Base-by-base conservation (phyloP, 306 rosid genomes). In the Inga leiocalycina region DNA sequence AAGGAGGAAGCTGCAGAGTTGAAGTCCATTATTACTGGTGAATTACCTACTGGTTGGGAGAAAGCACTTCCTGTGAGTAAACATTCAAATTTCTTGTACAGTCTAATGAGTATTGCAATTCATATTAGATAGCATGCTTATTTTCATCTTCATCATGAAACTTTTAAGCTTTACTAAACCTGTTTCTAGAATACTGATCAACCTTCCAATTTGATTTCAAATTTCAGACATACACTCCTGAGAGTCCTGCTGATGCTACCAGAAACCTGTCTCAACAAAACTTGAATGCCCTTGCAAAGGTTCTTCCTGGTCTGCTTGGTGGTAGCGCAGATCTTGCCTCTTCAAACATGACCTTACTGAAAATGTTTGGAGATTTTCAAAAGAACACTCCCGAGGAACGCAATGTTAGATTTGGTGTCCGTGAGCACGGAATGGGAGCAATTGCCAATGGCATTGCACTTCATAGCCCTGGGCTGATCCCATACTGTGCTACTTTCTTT, bases 251-350 rank as follows among this genome's bases (percentile, higher is more conserved):
- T 67, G 99, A 94, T 80, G 99, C 99, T 56, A 94, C 99, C 61
- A 89, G 98, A 83, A 97, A 97, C 83, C 83, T 97, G 77, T 97
- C 99, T 75, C 98, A 97, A 83, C 85, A 85, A 77, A 84, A 85
- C 81, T 91, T 97, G 20, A 97, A 97, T 89, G 98, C 99, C 71
- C 97, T 97, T 41, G 97, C 80, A 7, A 88, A 83, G 62, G 99
- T 94, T 84, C 91, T 97, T 75, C 99, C 99, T 43, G 99, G 99
- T 80, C 81, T 97, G 74, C 71, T 97, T 79, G 99, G 99, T 57
- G 99, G 99, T 49, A 97, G 99, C 86, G 99, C 99, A 0, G 99
- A 97, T 70, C 97, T 97, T 86, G 97, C 99, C 48, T 94, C 99
- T 77, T 94, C 98, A 51, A 97, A 97, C 92, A 97, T 94, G 99